These are phyloP conservation scores for Allomyces javanicus DNA, from an alignment of 192 early-diverging fungal genomes.

Conservation along the genomic window DNA sequence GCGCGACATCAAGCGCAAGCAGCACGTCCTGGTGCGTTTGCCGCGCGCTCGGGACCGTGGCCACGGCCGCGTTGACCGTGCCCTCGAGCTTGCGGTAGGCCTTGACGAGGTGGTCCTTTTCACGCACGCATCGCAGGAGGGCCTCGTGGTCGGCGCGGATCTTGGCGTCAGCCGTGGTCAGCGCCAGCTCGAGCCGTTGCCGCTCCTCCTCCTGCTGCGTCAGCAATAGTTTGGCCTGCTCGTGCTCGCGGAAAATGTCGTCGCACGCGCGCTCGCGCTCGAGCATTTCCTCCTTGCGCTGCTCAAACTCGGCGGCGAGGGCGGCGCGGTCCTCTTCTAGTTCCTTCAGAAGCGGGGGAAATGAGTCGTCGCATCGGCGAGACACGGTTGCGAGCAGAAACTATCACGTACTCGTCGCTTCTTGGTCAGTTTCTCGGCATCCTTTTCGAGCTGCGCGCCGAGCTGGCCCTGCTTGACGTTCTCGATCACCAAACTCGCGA, in stretches of 20 bases:
- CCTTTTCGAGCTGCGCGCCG: conserved; percentile 29
- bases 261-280: conserved; percentile 35
- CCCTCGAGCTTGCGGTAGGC: conserved; percentile 24
- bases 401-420: conserved; percentile 14
- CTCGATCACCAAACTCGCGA: conserved; percentile 28
- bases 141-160: conserved; percentile 37
- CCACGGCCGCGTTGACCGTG: conserved; percentile 20
- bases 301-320: conserved; percentile 29
- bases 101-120: conserved; percentile 35
- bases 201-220: conserved; percentile 28
- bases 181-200: conserved; percentile 24
- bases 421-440: conserved; percentile 26
- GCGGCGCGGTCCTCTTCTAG: conserved; percentile 30
- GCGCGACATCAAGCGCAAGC: conserved; percentile 11
- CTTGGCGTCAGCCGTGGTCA: conserved; percentile 12
- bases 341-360: conserved; percentile 9
- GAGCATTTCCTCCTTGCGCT: conserved; percentile 26
- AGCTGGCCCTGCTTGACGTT: conserved; percentile 30
- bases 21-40: background rate
- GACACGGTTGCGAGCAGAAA: no score
- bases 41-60: background rate
- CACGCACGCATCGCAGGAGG: conserved; percentile 27
- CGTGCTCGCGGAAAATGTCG: conserved; percentile 41
- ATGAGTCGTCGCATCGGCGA: no score
- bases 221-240: conserved; percentile 38